phyloP scores from a whole-genome alignment of 768 basidiomycete species.

The Collybia sp. region DNA sequence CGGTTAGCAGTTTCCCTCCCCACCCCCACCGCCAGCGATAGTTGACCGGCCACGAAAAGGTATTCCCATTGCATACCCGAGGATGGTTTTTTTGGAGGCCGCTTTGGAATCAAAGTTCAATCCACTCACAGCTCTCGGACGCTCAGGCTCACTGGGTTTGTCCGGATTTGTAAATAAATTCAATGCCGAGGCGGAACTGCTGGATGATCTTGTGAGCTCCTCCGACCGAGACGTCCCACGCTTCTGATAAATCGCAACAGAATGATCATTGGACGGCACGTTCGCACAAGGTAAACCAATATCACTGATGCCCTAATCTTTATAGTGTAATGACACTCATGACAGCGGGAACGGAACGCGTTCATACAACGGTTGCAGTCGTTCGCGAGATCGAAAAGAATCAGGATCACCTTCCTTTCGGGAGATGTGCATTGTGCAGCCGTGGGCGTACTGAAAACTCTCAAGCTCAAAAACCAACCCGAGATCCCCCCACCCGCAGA shows the following conservation, averaged over 20 bases:
- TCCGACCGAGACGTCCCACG: not conserved
- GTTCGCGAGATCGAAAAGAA: slow-evolving; percentile 53
- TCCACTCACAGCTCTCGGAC: slow-evolving; percentile 74
- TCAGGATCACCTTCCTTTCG: slow-evolving; percentile 81
- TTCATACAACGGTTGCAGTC: slow-evolving; percentile 76
- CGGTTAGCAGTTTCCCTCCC: slow-evolving; percentile 34
- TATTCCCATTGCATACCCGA: slow-evolving; percentile 87
- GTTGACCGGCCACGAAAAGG: slow-evolving; percentile 29
- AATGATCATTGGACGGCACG: slow-evolving; percentile 94
- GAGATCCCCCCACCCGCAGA: slow-evolving; percentile 55
- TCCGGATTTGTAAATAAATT: slow-evolving; percentile 86
- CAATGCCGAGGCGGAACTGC: slow-evolving; percentile 86
- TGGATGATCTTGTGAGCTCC: slow-evolving; percentile 78
- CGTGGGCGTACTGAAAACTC: slow-evolving; percentile 73
- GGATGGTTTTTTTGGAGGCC: slow-evolving; percentile 84
- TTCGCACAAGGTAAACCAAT: slow-evolving; percentile 55
- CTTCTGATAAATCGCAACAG: slow-evolving; percentile 22
- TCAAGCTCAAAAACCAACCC: slow-evolving; percentile 42
- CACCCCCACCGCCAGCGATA: not conserved
- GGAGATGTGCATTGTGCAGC: slow-evolving; percentile 95
- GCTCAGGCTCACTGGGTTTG: slow-evolving; percentile 60
- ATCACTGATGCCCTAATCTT: not conserved
- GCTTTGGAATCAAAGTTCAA: slow-evolving; percentile 81
- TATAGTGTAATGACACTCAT: slow-evolving; percentile 2
- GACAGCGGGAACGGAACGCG: slow-evolving; percentile 86